Percentiles rank a stretch among this genome's conserved stretches.
phyloP scores from a whole-genome alignment of 768 basidiomycete genomes.

The Rhodotorula kratochvilovae region DNA sequence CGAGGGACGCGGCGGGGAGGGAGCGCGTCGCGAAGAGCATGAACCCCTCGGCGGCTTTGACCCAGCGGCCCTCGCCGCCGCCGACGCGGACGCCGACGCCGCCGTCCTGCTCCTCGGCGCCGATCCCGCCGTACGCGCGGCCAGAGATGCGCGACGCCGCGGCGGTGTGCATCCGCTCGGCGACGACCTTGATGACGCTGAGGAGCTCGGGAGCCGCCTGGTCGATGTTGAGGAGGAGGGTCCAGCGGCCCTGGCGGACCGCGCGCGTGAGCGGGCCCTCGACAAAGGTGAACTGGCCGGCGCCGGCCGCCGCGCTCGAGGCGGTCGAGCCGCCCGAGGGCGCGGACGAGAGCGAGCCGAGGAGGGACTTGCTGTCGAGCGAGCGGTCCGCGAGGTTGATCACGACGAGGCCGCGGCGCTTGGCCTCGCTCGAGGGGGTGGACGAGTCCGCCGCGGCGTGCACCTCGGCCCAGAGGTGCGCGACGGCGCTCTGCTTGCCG shows the following conservation, averaged over 20 bases:
- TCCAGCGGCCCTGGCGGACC: conserved; percentile 84
- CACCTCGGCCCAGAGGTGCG: conserved; percentile 66
- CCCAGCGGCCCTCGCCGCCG: conserved; percentile 63
- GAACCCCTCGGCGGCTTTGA: conserved; percentile 74
- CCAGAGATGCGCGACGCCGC: background rate
- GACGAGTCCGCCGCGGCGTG: conserved; percentile 55
- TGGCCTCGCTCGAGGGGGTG: conserved; percentile 42
- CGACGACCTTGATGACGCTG: conserved; percentile 75
- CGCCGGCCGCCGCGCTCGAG: conserved; percentile 50
- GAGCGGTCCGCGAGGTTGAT: conserved; percentile 94
- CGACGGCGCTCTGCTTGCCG: conserved; percentile 76
- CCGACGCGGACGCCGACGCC: conserved; percentile 55
- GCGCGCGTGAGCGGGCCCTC: conserved; percentile 87
- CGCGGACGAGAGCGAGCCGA: conserved; percentile 90
- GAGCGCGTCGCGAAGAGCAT: conserved; percentile 86
- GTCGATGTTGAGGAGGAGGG: conserved; percentile 89
- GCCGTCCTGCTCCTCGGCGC: conserved; percentile 59
- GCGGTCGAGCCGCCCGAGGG: conserved; percentile 44
- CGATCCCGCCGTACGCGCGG: conserved; percentile 55
- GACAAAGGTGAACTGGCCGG: conserved; percentile 92
- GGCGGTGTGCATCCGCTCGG: conserved; percentile 55
- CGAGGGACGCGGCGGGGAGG: conserved; percentile 43
- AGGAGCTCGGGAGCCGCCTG: conserved; percentile 83
- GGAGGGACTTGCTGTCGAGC: conserved; percentile 82
- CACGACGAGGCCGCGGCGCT: conserved; percentile 56